Base-by-base conservation (phyloP, 805 yeast species). In the Lachancea quebecensis region DNA sequence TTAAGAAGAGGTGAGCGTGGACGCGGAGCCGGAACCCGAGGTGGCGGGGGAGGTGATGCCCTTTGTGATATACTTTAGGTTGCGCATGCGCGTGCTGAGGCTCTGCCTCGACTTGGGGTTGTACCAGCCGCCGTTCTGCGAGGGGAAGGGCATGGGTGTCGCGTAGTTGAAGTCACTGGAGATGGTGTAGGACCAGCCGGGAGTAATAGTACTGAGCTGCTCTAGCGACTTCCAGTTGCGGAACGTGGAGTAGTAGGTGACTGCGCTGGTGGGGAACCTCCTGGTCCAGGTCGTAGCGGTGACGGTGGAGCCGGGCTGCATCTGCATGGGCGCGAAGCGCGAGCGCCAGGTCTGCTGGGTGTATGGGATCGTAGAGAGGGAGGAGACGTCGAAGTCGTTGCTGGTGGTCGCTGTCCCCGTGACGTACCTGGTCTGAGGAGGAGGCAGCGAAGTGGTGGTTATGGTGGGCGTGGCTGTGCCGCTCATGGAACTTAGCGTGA, bases 261-360 rank as follows among this genome's bases (percentile, higher is more conserved):
- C 85, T 0, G 85, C 70, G 44, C 87, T 77, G 0, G 95, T 77
- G 14, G 91, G 79, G 61, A 66, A 81, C 52, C 78, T 71, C 53
- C 81, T 74, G 10, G 82, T 61, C 82, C 90, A 83, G 2, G 81
- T 65, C 9, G 82, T 72, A 33, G 71, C 77, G 0, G 95, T 85
- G 21, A 88, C 77, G 9, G 67, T 68, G 1, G 84, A 58, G 3
- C 82, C 85, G 5, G 99, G 97, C 66, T 88, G 96, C 48, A 72
- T 62, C 67, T 90, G 97, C 96, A 89, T 87, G 43, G 97, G 96
- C 1, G 98, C 97, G 64, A 67, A 86, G 55, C 90, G 76, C 9
- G 85, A 78, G 16, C 54, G 64, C 28, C 96, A 96, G 0, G 93
- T 82, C 68, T 91, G 98, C 55, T 55, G 51, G 2, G 86, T 75